Base-by-base conservation (phyloP, 2,329 filamentous ascomycete genomes). In the Sordariomycetes sp. region DNA sequence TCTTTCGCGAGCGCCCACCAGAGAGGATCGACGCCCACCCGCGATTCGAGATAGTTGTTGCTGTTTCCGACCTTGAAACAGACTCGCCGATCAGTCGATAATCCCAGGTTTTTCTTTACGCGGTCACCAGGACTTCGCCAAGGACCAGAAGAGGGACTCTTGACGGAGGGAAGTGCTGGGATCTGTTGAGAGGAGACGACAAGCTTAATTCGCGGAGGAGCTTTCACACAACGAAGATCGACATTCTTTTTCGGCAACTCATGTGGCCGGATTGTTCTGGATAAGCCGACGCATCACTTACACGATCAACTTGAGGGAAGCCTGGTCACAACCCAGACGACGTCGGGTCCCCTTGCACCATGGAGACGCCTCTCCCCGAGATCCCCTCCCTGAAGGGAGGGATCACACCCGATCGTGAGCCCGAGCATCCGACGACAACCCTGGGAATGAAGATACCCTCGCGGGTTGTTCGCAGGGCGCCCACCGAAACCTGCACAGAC, bases 371-470 rank as follows among this genome's bases (percentile, higher is more conserved):
- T 25, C 28, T 24, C 43, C 24, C n/a, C 28, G 24, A 32, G 43
- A 57, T 48, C 24, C 51, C 53, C 22, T 40, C 34, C 34, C 35
- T 58, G 24, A 50, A 32, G 48, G 48, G 48, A 11, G n/a, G 50
- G 8, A 58, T 58, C 25, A 28, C 50, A 5, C 25, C 53, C 12
- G 35, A 32, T n/a, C 48, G 46, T 5, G 32, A 46, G 20, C 56
- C 56, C 50, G 14, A 18, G 56, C 10, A 20, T 43, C 56, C 56
- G n/a, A 25, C 56, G 6, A 20, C 51, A 18, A 50, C 24, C 24
- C 53, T 40, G 18, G 34, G 52, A 3, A 57, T 57, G 55, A 34
- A 34, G n/a, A 50, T 50, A 28, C 40, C 65, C 18, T 65, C 66
- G 3, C 63, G 59, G 3, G 60, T 67, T 24, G 34, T 60, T 10